These are phyloP conservation scores for Gentiana macrophylla DNA, from an alignment of 257 asterid species.

Conservation along the genomic window DNA sequence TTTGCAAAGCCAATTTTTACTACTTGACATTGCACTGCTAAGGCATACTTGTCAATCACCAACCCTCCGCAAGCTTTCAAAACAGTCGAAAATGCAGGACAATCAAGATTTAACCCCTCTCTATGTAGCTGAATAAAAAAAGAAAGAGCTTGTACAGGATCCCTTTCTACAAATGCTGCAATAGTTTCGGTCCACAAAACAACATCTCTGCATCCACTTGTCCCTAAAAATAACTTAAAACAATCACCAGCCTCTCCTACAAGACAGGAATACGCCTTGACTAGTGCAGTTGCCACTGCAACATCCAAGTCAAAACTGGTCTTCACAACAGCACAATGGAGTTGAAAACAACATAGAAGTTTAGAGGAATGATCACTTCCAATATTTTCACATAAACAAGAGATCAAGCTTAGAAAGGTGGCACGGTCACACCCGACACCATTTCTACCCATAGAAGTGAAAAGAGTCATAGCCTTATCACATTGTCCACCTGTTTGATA, in stretches of 20 bases:
- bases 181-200: constrained; percentile 73
- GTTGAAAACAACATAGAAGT: constrained; percentile 40
- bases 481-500: constrained; percentile 33
- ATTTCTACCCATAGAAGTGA: constrained; percentile 36
- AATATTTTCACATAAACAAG: constrained; percentile 29
- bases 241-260: constrained; percentile 40
- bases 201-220: constrained; percentile 34
- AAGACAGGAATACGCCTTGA: constrained; percentile 54
- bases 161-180: constrained; percentile 41
- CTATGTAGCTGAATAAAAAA: constrained; percentile 49
- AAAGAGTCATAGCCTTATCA: constrained; percentile 33
- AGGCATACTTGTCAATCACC: constrained; percentile 45
- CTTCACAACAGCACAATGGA: constrained; percentile 51
- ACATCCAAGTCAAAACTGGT: constrained; percentile 38
- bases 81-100: constrained; percentile 43
- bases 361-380: constrained; percentile 17
- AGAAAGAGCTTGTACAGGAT: constrained; percentile 40
- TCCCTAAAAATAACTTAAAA: constrained; percentile 46
- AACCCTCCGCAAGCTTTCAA: constrained; percentile 74
- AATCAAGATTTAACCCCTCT: constrained; percentile 34
- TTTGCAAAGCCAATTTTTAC: constrained; percentile 34
- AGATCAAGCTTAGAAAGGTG: constrained; percentile 46
- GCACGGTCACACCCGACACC: constrained; percentile 49
- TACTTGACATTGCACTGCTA: constrained; percentile 52
- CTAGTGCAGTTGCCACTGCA: constrained; percentile 54